Conservation (phyloP, 495 filamentous ascomycete species). For the Hypoxylon crocopeplum region DNA sequence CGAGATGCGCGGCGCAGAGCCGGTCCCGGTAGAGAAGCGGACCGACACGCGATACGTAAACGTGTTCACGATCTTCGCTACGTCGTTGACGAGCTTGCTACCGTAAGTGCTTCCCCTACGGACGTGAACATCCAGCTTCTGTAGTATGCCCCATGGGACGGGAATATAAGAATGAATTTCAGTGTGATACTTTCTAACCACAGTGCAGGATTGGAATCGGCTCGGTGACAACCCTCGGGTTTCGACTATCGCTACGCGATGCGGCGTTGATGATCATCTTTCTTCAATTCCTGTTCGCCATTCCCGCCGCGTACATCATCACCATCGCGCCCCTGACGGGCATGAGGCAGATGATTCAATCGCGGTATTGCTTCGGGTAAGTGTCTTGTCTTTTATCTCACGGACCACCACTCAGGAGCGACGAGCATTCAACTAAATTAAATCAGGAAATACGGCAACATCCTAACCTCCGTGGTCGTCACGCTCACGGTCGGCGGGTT, state of each 20-base stretch:
- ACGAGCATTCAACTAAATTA: not conserved
- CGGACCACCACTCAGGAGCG: not conserved
- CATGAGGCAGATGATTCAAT: conserved; percentile 62
- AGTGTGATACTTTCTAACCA: not conserved
- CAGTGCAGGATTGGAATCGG: conserved; percentile 21
- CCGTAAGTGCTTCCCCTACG: conserved; percentile 30
- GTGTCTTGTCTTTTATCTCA: not conserved
- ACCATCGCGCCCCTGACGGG: conserved; percentile 60
- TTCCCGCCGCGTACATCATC: conserved; percentile 61
- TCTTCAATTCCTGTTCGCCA: conserved; percentile 57
- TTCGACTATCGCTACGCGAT: conserved; percentile 60
- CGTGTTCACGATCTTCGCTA: conserved; percentile 56
- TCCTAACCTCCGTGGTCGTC: conserved; percentile 39
- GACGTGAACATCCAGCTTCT: not conserved
- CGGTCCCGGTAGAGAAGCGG: conserved; percentile 60
- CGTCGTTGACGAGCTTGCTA: conserved; percentile 49
- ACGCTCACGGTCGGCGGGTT: conserved; percentile 54
- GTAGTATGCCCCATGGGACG: not conserved
- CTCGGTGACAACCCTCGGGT: conserved; percentile 52
- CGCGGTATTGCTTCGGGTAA: conserved; percentile 62
- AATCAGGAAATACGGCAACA: conserved; percentile 26
- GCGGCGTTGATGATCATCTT: conserved; percentile 63
- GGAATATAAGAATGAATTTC: not conserved
- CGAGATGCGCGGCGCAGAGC: conserved; percentile 61
- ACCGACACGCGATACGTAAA: conserved; percentile 59